Percentiles rank a stretch among this genome's conserved stretches.
Conservation (phyloP, 345 rosid species). For the Euphorbia lathyris region DNA sequence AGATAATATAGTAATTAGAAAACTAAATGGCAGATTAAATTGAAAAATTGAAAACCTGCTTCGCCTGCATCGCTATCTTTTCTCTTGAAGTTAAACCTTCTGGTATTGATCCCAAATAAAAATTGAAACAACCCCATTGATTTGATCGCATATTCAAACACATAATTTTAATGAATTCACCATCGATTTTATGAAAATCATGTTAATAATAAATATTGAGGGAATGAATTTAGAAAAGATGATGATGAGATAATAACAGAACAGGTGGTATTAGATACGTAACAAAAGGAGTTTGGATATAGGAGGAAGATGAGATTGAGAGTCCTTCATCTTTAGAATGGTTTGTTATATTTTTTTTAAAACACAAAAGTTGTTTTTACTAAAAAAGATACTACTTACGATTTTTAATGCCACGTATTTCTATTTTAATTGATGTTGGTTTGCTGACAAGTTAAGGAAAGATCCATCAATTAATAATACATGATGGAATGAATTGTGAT, state of each 20-base stretch:
- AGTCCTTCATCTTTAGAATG: constrained; percentile 1
- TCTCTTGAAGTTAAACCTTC: constrained; percentile 61
- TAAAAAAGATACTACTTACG: too few relatives aligned
- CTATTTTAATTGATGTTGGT: constrained; percentile 3
- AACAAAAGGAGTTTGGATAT: not conserved
- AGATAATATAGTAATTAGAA: not conserved
- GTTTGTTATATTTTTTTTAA: not conserved
- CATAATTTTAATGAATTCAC: not conserved
- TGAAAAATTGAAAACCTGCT: constrained; percentile 45
- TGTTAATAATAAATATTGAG: not conserved
- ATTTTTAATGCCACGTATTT: not conserved
- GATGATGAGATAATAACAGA: not conserved
- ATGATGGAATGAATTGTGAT: not conserved
- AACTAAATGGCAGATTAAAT: not conserved
- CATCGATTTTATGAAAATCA: not conserved
- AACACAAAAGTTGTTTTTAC: too few relatives aligned
- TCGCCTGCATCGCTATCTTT: constrained; percentile 97
- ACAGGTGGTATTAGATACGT: not conserved
- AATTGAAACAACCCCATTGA: constrained; percentile 36
- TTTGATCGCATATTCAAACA: constrained; percentile 5
- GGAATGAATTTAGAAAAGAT: not conserved
- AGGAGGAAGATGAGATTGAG: not conserved
- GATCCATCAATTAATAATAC: constrained; percentile 9
- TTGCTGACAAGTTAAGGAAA: constrained; percentile 18
- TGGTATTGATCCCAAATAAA: constrained; percentile 40